Evolutionary conservation across 2,329 filamentous ascomycete species (phyloP), one percentile per base, ranked within the genome.

Genomic region (Colletotrichum australisinense): DNA sequence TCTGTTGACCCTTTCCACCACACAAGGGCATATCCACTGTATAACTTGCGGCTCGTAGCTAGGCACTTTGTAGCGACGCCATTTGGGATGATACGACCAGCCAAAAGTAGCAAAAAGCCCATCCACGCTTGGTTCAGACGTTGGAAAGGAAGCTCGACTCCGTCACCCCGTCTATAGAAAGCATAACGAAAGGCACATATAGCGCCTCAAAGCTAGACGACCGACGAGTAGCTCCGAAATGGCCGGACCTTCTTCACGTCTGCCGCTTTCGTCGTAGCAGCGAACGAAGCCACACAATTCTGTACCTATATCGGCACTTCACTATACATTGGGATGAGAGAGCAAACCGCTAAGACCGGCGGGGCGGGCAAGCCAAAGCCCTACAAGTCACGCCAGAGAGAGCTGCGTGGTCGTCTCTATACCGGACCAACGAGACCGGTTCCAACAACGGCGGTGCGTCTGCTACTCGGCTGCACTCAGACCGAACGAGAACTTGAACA

Each of bases 391-490:
- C 52, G 42, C 52, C 58, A 72, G 49, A 22, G 38, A 11, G 46
- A 58, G 53, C 62, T 72, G 72, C 56, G 49, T 63, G 49, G 38
- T 30, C 38, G 55, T 30, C 58, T 38, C 32, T 62, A 19, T 32
- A 24, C 58, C 55, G 30, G 24, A 30, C 66, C 56, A 65, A 62
- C 55, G 28, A 46, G 60, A 62, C 35, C 24, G 38, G 63, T 64
- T 59, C 60, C 24, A 46, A 46, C 30, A 30, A 53, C 59, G 67
- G 49, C 46, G 42, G 70, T 46, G 22, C 46, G 55, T 38, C 14
- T 55, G 28, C 42, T 69, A 59, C 62, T 80, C 79, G 78, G 78
- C 75, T 78, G 73, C 75, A 78, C 75, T 78, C 72, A 75, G 76
- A 75, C 78, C 75, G 77, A 78, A 73, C 68, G 58, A 76, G 62